These are phyloP conservation scores for Isabelozyma heimii DNA, from an alignment of 805 yeast species.

Conservation along the genomic window DNA sequence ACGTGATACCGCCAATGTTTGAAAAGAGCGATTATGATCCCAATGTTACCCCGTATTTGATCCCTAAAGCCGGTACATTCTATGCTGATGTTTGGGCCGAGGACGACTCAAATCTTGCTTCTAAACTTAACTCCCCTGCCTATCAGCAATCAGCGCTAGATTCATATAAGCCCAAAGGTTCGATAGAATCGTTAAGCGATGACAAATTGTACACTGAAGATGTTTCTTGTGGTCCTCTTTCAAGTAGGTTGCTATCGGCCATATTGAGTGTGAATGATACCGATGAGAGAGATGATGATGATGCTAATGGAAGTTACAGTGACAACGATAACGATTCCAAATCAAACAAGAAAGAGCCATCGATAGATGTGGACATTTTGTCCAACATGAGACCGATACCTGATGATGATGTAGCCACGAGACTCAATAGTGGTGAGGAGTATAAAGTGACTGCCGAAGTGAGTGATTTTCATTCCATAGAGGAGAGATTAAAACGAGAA, in stretches of 20 bases:
- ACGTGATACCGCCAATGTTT: conserved; percentile 52
- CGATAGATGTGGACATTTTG: conserved; percentile 7
- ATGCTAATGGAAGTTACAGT: conserved; percentile 3
- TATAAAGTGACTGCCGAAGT: conserved; percentile 42
- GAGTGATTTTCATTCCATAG: conserved; percentile 76
- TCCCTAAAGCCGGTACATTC: conserved; percentile 82
- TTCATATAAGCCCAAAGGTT: conserved; percentile 54
- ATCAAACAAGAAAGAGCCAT: conserved; percentile 12
- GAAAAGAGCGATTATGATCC: conserved; percentile 57
- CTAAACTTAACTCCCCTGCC: conserved; percentile 48
- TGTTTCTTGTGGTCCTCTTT: conserved; percentile 87
- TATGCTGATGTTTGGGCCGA: conserved; percentile 86
- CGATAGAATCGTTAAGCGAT: conserved; percentile 57
- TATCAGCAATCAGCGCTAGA: conserved; percentile 41
- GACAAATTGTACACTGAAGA: conserved; percentile 66
- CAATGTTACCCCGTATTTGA: conserved; percentile 63
- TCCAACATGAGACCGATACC: conserved; percentile 7
- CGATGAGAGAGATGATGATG: conserved; percentile 20
- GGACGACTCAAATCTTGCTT: conserved; percentile 57
- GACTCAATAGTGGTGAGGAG: conserved; percentile 29
- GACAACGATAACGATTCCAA: conserved; percentile 15
- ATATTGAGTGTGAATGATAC: conserved; percentile 50
- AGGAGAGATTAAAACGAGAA: conserved; percentile 84
- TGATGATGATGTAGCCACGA: conserved; percentile 35
- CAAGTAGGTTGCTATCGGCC: conserved; percentile 81